Conservation (phyloP, 495 filamentous ascomycete genomes). For the Rostrohypoxylon terebratum region DNA sequence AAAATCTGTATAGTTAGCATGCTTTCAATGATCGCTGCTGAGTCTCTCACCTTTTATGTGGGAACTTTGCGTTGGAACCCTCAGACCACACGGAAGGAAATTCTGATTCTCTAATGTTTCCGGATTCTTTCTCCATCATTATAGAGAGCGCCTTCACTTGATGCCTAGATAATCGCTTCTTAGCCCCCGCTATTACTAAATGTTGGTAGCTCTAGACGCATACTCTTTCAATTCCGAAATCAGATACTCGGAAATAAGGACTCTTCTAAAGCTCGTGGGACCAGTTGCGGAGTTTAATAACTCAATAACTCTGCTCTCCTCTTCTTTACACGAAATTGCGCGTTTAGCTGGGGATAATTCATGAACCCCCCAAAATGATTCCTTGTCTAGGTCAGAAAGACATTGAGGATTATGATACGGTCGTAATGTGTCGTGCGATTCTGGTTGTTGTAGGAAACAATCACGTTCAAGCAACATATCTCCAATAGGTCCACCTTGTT, state of each 20-base stretch:
- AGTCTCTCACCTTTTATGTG: conserved; percentile 4
- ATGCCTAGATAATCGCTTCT: conserved; percentile 6
- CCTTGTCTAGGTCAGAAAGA: conserved; percentile 3
- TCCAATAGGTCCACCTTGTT: conserved; percentile 15
- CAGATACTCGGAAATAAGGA: conserved; percentile 6
- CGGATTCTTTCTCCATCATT: conserved; percentile 37
- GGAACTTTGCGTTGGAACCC: not conserved
- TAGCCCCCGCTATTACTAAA: not conserved
- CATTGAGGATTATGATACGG: conserved; percentile 32
- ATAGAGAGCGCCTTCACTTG: conserved; percentile 29
- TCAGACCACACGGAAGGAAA: conserved; percentile 31
- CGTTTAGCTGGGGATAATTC: not conserved
- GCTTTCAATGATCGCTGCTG: not conserved
- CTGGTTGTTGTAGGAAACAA: conserved; percentile 31
- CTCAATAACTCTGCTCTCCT: conserved; percentile 14
- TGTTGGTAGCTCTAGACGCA: not conserved
- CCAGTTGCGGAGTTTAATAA: conserved; percentile 24
- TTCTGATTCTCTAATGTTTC: conserved; percentile 14
- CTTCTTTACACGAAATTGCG: not conserved
- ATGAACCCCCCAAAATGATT: not conserved
- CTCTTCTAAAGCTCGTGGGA: conserved; percentile 16
- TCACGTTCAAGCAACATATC: conserved; percentile 17
- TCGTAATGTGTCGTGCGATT: conserved; percentile 12
- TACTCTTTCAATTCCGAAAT: conserved; percentile 27
- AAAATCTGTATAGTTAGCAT: conserved; percentile 24